Evolutionary conservation across 2,329 filamentous ascomycete genomes (phyloP).

Genomic region (Coniochaeta sp.): DNA sequence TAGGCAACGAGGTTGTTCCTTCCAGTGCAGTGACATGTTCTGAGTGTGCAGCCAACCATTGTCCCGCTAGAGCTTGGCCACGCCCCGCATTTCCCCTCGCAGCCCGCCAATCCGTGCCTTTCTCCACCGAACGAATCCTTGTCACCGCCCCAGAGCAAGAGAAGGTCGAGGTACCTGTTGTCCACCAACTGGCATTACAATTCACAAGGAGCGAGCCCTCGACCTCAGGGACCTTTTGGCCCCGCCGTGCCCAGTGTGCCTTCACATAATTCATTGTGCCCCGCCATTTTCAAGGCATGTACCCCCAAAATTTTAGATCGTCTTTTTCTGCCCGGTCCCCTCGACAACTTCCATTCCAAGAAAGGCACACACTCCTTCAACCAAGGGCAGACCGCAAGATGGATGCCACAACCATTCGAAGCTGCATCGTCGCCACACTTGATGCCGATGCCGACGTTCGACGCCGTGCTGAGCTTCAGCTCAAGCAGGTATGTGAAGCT

Average conservation of each 20-base stretch:
- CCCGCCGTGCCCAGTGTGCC: not conserved
- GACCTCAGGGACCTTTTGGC: not conserved
- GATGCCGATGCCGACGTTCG: slow-evolving; percentile 67
- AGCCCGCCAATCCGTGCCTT: not conserved
- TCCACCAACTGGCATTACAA: not conserved
- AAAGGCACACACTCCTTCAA: not conserved
- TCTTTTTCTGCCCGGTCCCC: slow-evolving; percentile 3
- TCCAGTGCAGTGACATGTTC: not conserved
- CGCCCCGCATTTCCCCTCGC: not conserved
- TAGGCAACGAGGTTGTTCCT: not conserved
- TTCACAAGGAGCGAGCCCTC: not conserved
- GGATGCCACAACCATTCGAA: slow-evolving; percentile 68
- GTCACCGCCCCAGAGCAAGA: not conserved
- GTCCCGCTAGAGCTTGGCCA: not conserved
- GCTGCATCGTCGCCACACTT: slow-evolving; percentile 70
- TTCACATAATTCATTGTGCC: slow-evolving; percentile 7
- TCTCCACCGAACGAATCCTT: not conserved
- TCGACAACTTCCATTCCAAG: not conserved
- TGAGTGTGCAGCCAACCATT: not conserved
- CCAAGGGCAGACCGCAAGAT: slow-evolving; percentile 36
- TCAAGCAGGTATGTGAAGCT: slow-evolving; percentile 61
- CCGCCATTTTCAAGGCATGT: not conserved
- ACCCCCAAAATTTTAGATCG: slow-evolving; percentile 1
- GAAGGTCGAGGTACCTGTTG: not conserved
- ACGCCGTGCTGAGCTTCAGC: slow-evolving; percentile 69